Percentiles rank a stretch among this genome's conserved stretches.
Conservation (phyloP, 2,329 filamentous ascomycete species). For the Alternaria alternata region DNA sequence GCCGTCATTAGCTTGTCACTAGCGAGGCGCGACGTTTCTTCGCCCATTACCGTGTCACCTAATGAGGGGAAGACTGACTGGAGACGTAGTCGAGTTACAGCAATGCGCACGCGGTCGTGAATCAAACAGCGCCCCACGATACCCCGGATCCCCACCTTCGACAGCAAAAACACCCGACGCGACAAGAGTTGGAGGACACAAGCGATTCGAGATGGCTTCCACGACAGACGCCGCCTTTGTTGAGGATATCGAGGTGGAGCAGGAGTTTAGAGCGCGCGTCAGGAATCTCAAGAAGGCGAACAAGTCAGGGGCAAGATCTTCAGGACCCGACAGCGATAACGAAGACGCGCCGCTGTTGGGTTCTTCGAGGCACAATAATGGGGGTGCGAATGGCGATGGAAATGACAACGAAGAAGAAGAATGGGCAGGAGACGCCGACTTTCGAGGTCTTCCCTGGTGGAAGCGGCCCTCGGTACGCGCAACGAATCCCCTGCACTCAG, state of each 20-base stretch:
- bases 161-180: not conserved
- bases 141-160: constrained; percentile 12
- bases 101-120: constrained; percentile 28
- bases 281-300: constrained; percentile 21
- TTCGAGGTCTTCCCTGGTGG: constrained; percentile 57
- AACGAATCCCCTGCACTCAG: not conserved
- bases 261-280: constrained; percentile 27
- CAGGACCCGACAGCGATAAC: constrained; percentile 21
- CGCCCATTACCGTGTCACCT: not conserved
- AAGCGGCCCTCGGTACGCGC: constrained; percentile 60
- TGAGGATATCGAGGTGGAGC: constrained; percentile 42
- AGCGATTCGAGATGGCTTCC: constrained; percentile 26
- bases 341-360: constrained; percentile 43
- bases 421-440: constrained; percentile 49
- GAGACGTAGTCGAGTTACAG: constrained; percentile 19
- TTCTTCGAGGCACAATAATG: constrained; percentile 20
- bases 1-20: not conserved
- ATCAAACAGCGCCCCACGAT: constrained; percentile 8
- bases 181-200: not conserved
- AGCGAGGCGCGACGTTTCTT: constrained; percentile 3
- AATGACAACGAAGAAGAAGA: constrained; percentile 24
- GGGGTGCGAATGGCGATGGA: constrained; percentile 17
- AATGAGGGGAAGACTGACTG: constrained; percentile 13
- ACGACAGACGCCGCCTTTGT: constrained; percentile 40
- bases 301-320: constrained; percentile 27